Conservation (phyloP, 805 yeast species). For the Yarrowia sp. region DNA sequence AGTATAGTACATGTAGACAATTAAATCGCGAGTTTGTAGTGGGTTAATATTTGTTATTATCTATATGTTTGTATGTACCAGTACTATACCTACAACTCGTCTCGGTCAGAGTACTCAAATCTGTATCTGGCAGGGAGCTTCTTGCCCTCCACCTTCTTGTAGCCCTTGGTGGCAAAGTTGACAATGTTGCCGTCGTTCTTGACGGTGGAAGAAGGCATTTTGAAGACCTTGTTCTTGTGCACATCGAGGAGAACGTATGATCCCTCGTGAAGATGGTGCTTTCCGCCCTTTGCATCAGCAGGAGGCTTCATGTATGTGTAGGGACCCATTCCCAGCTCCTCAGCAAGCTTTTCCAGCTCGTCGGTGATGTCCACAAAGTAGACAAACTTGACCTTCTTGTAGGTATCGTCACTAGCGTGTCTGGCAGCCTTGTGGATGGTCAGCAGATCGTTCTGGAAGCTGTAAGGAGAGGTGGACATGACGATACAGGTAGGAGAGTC, state of each 20-base stretch:
- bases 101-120: constrained; percentile 20
- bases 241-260: constrained; percentile 20
- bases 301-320: constrained; percentile 33
- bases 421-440: constrained; percentile 21
- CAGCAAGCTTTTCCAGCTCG: constrained; percentile 20
- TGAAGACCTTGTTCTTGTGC: constrained; percentile 32
- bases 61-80: neutral
- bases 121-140: constrained; percentile 26
- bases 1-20: no score
- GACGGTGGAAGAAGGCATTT: constrained; percentile 13
- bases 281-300: constrained; percentile 6
- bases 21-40: no score
- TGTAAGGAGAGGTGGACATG: constrained; percentile 27
- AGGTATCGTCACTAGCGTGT: constrained; percentile 23
- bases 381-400: constrained; percentile 28
- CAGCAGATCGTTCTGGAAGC: constrained; percentile 23
- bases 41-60: neutral
- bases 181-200: constrained; percentile 34
- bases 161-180: constrained; percentile 29
- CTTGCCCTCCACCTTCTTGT: constrained; percentile 35
- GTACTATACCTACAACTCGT: constrained; percentile 14
- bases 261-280: constrained; percentile 23
- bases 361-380: constrained; percentile 33
- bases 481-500: constrained; percentile 23
- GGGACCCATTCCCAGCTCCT: constrained; percentile 24